These are phyloP conservation scores for Gossypium ekmanianum DNA, from an alignment of 345 rosid genomes.

Conservation along the genomic window DNA sequence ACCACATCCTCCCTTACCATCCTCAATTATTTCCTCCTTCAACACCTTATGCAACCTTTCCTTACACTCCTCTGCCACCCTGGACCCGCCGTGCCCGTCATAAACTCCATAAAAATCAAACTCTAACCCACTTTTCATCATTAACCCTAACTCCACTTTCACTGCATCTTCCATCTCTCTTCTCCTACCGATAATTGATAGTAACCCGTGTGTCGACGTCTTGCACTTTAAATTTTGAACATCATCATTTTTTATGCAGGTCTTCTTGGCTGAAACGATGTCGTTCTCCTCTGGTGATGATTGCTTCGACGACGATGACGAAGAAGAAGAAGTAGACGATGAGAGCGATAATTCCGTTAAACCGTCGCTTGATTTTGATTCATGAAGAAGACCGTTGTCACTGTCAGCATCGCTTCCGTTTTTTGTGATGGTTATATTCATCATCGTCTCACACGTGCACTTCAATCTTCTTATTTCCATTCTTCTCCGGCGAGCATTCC, in stretches of 20 bases:
- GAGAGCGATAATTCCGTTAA: slow-evolving; percentile 28
- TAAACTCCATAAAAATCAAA: slow-evolving; percentile 60
- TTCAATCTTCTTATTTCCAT: slow-evolving; percentile 26
- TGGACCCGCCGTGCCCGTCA: slow-evolving; percentile 67
- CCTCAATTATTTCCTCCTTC: slow-evolving; percentile 31
- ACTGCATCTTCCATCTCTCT: slow-evolving; percentile 67
- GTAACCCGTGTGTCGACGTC: slow-evolving; percentile 31
- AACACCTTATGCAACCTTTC: slow-evolving; percentile 48
- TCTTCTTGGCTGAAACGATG: slow-evolving; percentile 14
- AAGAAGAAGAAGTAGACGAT: slow-evolving; percentile 17
- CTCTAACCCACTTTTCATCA: slow-evolving; percentile 15
- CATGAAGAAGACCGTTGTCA: slow-evolving; percentile 6
- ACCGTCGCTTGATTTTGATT: background rate
- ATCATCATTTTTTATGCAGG: background rate
- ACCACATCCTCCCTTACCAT: slow-evolving; percentile 8
- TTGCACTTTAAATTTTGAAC: background rate
- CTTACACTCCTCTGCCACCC: slow-evolving; percentile 57
- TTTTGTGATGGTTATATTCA: slow-evolving; percentile 10
- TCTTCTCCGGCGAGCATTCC: slow-evolving; percentile 32
- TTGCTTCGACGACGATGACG: background rate
- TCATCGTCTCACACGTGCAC: slow-evolving; percentile 24
- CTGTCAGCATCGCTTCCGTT: background rate
- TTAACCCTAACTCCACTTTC: slow-evolving; percentile 43
- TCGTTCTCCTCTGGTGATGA: slow-evolving; percentile 15
- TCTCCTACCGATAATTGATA: slow-evolving; percentile 56